Conservation (phyloP, 2,329 filamentous ascomycete genomes). For the Raffaelea deltoideospora region DNA sequence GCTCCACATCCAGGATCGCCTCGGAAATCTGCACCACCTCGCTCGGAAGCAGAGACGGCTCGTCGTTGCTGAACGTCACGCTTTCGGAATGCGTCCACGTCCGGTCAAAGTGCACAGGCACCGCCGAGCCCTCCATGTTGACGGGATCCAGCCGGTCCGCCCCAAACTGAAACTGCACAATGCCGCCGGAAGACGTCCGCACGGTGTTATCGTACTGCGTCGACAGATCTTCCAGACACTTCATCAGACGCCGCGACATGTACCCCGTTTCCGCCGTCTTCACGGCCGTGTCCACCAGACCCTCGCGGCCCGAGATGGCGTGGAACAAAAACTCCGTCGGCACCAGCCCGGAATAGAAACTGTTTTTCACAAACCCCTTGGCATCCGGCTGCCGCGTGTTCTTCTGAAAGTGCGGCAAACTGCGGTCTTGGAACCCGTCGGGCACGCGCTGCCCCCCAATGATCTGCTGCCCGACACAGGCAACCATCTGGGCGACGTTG, state of each 20-base stretch:
- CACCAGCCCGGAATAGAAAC: slow-evolving; percentile 83
- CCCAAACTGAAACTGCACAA: slow-evolving; percentile 96
- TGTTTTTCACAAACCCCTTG: slow-evolving; percentile 94
- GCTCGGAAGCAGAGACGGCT: slow-evolving; percentile 55
- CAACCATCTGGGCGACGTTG: slow-evolving; percentile 98
- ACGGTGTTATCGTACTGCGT: slow-evolving; percentile 92
- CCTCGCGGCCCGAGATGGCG: slow-evolving; percentile 95
- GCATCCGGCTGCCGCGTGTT: slow-evolving; percentile 82
- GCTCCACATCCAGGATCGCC: slow-evolving; percentile 51
- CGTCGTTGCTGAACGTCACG: slow-evolving; percentile 64
- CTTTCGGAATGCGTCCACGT: slow-evolving; percentile 74
- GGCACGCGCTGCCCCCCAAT: slow-evolving; percentile 85
- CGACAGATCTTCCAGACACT: slow-evolving; percentile 87
- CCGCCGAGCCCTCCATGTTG: slow-evolving; percentile 91
- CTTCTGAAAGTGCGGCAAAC: slow-evolving; percentile 87
- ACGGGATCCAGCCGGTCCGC: slow-evolving; percentile 91
- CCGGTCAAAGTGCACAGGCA: slow-evolving; percentile 80
- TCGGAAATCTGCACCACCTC: slow-evolving; percentile 59
- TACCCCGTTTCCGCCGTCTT: slow-evolving; percentile 98
- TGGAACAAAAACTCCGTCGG: slow-evolving; percentile 96
- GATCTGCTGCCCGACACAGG: slow-evolving; percentile 93
- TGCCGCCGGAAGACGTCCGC: slow-evolving; percentile 70
- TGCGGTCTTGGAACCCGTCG: slow-evolving; percentile 93
- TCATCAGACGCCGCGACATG: slow-evolving; percentile 97
- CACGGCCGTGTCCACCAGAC: slow-evolving; percentile 94